Conservation (phyloP, 1,284 basidiomycete genomes). For the Salmacisia buchloeana region DNA sequence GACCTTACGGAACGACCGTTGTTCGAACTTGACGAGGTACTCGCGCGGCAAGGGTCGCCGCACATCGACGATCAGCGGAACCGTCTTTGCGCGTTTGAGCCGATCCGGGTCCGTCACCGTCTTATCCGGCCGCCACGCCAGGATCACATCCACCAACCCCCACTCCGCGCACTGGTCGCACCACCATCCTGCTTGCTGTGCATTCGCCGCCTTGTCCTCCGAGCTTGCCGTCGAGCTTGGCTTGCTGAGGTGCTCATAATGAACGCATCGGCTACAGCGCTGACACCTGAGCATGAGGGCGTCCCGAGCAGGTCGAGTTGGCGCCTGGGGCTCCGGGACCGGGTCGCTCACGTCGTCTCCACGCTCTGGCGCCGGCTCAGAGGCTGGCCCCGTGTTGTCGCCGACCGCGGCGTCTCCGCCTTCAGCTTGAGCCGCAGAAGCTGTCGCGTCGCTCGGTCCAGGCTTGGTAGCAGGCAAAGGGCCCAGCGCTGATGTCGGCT, state of each 20-base stretch:
- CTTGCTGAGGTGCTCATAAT: conserved; percentile 27
- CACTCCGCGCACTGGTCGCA: conserved; percentile 30
- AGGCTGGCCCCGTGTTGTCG: too few relatives aligned
- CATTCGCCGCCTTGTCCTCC: conserved; percentile 21
- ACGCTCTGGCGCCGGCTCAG: neutral
- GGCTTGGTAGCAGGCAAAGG: neutral
- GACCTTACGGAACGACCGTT: conserved; percentile 26
- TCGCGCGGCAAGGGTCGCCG: conserved; percentile 19
- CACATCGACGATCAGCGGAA: neutral
- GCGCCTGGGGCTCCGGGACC: conserved; percentile 15
- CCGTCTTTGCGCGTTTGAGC: conserved; percentile 19
- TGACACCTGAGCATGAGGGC: conserved; percentile 26
- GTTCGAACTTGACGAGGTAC: conserved; percentile 30
- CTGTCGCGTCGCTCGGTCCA: neutral
- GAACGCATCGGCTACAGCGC: conserved; percentile 27
- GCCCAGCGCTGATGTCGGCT: neutral
- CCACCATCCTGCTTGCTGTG: conserved; percentile 21
- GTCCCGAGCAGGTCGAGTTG: conserved; percentile 11
- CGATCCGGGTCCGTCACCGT: conserved; percentile 15
- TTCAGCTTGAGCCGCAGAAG: conserved; percentile 14
- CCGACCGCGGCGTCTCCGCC: conserved; percentile 12
- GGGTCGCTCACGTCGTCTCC: conserved; percentile 15
- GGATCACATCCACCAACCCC: conserved; percentile 24
- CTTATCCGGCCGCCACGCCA: conserved; percentile 31
- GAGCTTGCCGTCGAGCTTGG: neutral